Conservation (phyloP, 1,139 yeast species). For the Yamadazyma atlantica region DNA sequence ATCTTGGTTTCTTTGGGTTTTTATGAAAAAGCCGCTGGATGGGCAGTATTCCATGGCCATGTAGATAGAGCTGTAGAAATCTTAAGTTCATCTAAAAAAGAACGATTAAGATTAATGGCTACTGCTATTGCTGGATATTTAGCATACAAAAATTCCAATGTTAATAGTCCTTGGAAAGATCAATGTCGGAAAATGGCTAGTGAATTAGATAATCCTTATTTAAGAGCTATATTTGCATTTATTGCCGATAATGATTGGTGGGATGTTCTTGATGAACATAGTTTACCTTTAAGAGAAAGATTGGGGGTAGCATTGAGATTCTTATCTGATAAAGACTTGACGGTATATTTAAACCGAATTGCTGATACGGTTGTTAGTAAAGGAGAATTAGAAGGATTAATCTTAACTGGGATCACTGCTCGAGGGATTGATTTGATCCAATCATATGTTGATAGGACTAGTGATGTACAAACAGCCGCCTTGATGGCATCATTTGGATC, state of each 20-base stretch:
- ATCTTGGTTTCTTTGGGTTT: conserved; percentile 58
- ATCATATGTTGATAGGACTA: conserved; percentile 83
- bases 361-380: conserved; percentile 68
- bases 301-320: conserved; percentile 88
- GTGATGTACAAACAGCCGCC: conserved; percentile 93
- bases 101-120: conserved; percentile 73
- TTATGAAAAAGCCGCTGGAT: conserved; percentile 91
- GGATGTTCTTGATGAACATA: conserved; percentile 89
- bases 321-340: conserved; percentile 73
- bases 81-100: conserved; percentile 58
- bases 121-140: conserved; percentile 93
- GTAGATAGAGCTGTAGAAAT: conserved; percentile 78
- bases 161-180: conserved; percentile 90
- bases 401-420: conserved; percentile 86
- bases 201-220: conserved; percentile 84
- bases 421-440: conserved; percentile 79
- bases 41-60: conserved; percentile 96
- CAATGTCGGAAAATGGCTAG: conserved; percentile 87
- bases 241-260: conserved; percentile 96
- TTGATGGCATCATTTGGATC: conserved; percentile 76
- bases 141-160: conserved; percentile 61
- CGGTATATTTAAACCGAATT: conserved; percentile 64
- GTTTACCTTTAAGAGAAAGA: conserved; percentile 84
- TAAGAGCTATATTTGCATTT: conserved; percentile 89
- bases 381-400: conserved; percentile 90